These are phyloP conservation scores for Chondrostereum purpureum DNA, from an alignment of 1,284 basidiomycete genomes.

Conservation along the genomic window DNA sequence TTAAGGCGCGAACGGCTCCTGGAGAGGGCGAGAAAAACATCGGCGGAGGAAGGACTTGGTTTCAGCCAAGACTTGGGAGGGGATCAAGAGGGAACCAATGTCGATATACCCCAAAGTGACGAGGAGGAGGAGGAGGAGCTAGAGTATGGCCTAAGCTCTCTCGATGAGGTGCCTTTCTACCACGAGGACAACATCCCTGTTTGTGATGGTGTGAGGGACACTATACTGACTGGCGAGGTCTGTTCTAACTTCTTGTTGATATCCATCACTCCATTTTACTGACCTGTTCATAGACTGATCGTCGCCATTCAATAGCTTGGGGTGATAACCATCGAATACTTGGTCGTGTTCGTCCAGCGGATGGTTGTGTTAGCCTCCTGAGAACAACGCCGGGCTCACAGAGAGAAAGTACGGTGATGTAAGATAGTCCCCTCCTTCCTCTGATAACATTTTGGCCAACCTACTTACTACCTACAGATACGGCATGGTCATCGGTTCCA, in stretches of 20 bases:
- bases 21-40: constrained; percentile 1
- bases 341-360: constrained; percentile 2
- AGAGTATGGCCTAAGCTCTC: not conserved
- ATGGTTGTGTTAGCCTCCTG: not conserved
- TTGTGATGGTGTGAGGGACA: not conserved
- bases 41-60: too few relatives aligned
- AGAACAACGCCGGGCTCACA: not conserved
- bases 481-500: not conserved
- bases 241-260: too few relatives aligned
- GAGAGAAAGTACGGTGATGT: not conserved
- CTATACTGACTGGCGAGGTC: not conserved
- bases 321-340: not conserved
- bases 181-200: not conserved
- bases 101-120: not conserved
- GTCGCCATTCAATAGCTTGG: constrained; percentile 1
- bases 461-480: too few relatives aligned
- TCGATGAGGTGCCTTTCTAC: not conserved
- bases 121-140: not conserved
- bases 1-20: constrained; percentile 8
- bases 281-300: too few relatives aligned
- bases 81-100: not conserved
- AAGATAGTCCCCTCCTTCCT: too few relatives aligned
- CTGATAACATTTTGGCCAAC: too few relatives aligned
- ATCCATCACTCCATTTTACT: too few relatives aligned
- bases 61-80: not conserved